A percentile compares a stretch with the other conserved stretches of the same genome.
Evolutionary conservation across 306 rosid genomes (phyloP).

Genomic region (Aeschynomene evenia): DNA sequence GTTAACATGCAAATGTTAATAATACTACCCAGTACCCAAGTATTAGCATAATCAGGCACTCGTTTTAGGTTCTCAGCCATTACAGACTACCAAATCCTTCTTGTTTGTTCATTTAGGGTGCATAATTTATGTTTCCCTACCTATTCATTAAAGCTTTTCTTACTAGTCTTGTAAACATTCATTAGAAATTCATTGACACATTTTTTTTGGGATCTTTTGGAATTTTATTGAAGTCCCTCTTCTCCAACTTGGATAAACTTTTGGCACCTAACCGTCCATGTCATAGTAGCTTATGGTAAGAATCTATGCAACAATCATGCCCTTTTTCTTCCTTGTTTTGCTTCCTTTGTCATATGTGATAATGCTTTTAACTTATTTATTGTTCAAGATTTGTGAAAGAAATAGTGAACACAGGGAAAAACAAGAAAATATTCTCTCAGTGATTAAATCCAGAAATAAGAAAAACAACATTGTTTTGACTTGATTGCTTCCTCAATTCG

Average conservation of each 20-base stretch:
- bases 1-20: not conserved
- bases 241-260: constrained; percentile 77
- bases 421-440: too few species aligned
- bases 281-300: constrained; percentile 84
- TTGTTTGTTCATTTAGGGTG: not conserved
- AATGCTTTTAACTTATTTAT: too few species aligned
- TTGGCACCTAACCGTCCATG: constrained; percentile 76
- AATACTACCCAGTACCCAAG: not conserved
- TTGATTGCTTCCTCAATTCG: not conserved
- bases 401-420: too few species aligned
- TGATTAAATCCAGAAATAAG: too few species aligned
- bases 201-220: constrained; percentile 21
- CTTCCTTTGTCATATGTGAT: not conserved
- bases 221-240: constrained; percentile 64
- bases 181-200: not conserved
- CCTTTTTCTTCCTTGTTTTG: constrained; percentile 6
- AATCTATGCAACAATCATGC: constrained; percentile 10
- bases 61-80: not conserved
- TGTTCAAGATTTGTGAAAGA: too few species aligned
- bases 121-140: not conserved
- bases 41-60: not conserved
- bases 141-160: not conserved
- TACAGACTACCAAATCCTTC: not conserved
- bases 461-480: too few species aligned
- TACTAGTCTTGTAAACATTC: not conserved